These are phyloP conservation scores for Stephanodiscus minutulus DNA, from an alignment of 108 stramenopile genomes.

Conservation along the genomic window DNA sequence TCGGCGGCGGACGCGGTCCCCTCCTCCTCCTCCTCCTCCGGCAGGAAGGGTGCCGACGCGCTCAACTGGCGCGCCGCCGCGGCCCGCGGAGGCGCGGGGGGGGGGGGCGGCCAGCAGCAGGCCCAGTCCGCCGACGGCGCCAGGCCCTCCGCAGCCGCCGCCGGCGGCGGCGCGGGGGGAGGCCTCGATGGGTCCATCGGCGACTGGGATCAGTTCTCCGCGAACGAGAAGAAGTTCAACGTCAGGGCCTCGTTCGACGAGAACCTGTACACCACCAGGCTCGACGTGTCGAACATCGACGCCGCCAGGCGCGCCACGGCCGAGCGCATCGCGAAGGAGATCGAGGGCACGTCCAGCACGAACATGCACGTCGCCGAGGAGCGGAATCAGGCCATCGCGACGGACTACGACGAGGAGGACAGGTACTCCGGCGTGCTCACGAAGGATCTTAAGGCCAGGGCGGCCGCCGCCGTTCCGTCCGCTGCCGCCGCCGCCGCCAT, in stretches of 20 bases:
- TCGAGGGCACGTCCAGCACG: constrained; percentile 73
- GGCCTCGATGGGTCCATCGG: constrained; percentile 66
- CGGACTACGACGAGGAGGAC: constrained; percentile 90
- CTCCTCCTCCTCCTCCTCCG: neutral
- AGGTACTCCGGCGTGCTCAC: constrained; percentile 83
- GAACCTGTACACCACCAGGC: constrained; percentile 93
- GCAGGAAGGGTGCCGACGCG: constrained; percentile 15
- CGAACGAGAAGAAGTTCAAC: constrained; percentile 86
- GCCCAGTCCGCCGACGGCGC: too few species aligned
- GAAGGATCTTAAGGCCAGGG: constrained; percentile 57
- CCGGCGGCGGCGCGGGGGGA: constrained; percentile 2
- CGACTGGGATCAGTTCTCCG: constrained; percentile 91
- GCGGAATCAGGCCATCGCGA: constrained; percentile 74
- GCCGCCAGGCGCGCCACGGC: constrained; percentile 63
- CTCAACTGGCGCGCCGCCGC: constrained; percentile 21
- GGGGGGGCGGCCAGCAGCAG: too few species aligned
- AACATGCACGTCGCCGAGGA: constrained; percentile 95
- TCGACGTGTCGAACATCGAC: constrained; percentile 79
- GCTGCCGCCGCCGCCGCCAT: constrained; percentile 1
- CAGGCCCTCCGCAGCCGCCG: constrained; percentile 26
- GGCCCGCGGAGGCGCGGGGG: constrained; percentile 8
- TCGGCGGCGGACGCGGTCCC: constrained; percentile 23
- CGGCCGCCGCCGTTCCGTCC: constrained; percentile 23
- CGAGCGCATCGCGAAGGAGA: constrained; percentile 89
- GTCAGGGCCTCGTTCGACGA: constrained; percentile 92